Percentiles rank a stretch among this genome's conserved stretches.
These are phyloP conservation scores for Myriosclerotinia duriaeana DNA, from an alignment of 2,329 filamentous ascomycete genomes.

Conservation along the genomic window DNA sequence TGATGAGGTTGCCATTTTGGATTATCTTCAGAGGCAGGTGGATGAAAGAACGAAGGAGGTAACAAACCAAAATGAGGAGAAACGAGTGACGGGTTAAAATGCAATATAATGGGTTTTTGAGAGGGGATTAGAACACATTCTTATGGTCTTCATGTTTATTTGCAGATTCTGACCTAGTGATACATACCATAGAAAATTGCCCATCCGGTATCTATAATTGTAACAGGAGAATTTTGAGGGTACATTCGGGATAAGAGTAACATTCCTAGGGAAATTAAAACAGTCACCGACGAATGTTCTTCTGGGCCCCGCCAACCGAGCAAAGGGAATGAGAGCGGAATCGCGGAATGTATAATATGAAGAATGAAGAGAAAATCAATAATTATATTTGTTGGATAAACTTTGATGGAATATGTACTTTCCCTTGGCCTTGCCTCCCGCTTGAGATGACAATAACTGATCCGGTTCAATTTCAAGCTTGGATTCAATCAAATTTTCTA, in stretches of 20 bases:
- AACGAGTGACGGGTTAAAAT: slow-evolving; percentile 7
- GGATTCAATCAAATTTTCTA: no score
- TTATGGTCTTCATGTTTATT: slow-evolving; percentile 11
- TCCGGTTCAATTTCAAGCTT: neutral
- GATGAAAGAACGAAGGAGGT: slow-evolving; percentile 4
- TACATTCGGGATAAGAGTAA: neutral
- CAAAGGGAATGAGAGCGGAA: neutral
- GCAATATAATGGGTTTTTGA: neutral
- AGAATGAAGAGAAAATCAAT: neutral
- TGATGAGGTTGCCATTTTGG: slow-evolving; percentile 14
- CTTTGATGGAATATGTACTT: neutral
- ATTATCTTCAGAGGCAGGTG: neutral
- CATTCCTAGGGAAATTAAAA: neutral
- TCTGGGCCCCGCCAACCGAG: neutral
- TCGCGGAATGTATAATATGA: neutral
- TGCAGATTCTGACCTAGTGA: neutral
- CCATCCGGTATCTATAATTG: neutral
- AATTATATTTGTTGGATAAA: neutral
- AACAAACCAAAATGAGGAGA: neutral
- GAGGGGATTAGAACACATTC: slow-evolving; percentile 6
- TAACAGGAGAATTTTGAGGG: neutral
- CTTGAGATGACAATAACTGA: neutral
- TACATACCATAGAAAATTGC: neutral
- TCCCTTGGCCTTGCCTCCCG: neutral
- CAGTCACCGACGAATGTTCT: slow-evolving; percentile 2